These are phyloP conservation scores for Apiotrichum domesticum DNA, from an alignment of 1,284 basidiomycete species.

Conservation along the genomic window DNA sequence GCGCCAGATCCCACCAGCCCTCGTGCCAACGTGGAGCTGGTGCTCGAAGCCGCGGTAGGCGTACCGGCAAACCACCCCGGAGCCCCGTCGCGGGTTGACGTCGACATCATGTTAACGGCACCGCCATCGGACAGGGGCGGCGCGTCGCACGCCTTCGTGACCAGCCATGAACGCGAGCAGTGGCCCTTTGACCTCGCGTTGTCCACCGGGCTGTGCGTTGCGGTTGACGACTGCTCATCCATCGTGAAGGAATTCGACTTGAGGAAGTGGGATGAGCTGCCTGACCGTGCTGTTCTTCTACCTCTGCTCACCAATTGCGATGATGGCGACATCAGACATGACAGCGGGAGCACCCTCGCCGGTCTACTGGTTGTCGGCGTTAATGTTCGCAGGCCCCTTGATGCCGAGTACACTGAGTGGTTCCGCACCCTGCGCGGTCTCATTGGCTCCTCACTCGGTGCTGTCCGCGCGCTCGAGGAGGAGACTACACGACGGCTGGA, in stretches of 20 bases:
- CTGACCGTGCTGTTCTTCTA: constrained; percentile 11
- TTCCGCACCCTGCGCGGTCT: background rate
- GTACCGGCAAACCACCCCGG: too few species aligned
- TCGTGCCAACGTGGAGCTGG: background rate
- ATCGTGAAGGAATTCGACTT: constrained; percentile 31
- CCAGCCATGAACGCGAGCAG: background rate
- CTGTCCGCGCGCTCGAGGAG: background rate
- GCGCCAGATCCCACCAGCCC: background rate
- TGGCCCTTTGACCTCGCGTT: constrained; percentile 41
- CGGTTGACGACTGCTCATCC: constrained; percentile 35
- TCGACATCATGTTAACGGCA: too few species aligned
- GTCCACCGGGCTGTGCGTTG: constrained; percentile 28
- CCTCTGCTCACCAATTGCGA: too few species aligned
- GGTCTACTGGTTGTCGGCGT: background rate
- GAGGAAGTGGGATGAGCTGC: constrained; percentile 39
- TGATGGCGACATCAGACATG: too few species aligned
- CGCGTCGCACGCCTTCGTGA: background rate
- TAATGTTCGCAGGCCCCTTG: background rate
- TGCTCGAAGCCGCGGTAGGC: background rate
- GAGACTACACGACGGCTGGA: background rate
- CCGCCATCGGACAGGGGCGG: too few species aligned
- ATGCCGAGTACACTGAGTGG: background rate
- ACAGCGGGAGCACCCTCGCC: too few species aligned
- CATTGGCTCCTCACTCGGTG: background rate
- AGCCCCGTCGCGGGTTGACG: too few species aligned